Evolutionary conservation across 768 basidiomycete genomes (phyloP), one percentile per base, ranked within the genome.

Genomic region (Lentinula aciculospora): DNA sequence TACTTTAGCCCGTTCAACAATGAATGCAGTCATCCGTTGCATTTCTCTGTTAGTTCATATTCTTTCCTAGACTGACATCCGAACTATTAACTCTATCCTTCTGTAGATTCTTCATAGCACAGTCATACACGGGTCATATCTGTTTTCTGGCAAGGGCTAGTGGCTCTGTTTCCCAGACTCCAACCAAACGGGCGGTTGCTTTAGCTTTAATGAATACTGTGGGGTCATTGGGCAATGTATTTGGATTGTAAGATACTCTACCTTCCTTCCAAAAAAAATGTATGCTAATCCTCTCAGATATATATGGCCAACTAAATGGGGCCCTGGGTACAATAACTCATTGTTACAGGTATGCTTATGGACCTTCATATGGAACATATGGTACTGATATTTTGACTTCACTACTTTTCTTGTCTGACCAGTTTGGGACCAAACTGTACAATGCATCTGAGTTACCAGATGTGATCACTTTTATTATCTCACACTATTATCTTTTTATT

Each of bases 161-260:
- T 58, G 74, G 75, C 29, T 74, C 78, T n/a, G 73, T 81, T 15
- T 67, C 76, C 5, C 67, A 83, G 17, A 85, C 93, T 25, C 79
- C 91, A 4, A 83, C 86, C n/a, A 95, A 94, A 71, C 85, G 93
- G 4, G 89, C 93, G 2, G 87, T 94, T n/a, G 87, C 87, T 12
- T 76, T 96, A 47, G 93, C 92, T 1, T 71, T 89, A 60, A 82
- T 94, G 64, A 93, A 94, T 68, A 82, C 86, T 39, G 83, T 92
- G 65, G 86, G 87, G 7, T 85, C 91, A 65, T 76, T 91, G 3
- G 94, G 94, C 0, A 95, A 95, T 72, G 78, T 96, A 40, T 73
- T 84, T 40, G 93, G 93, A 61, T 86, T 90, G 76, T 94, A 75
- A 74, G 44, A 83, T 81, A 28, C 63, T 56, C 49, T 45, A 15